phyloP scores from a whole-genome alignment of 2,329 filamentous ascomycete genomes.

The Claviceps citrina region DNA sequence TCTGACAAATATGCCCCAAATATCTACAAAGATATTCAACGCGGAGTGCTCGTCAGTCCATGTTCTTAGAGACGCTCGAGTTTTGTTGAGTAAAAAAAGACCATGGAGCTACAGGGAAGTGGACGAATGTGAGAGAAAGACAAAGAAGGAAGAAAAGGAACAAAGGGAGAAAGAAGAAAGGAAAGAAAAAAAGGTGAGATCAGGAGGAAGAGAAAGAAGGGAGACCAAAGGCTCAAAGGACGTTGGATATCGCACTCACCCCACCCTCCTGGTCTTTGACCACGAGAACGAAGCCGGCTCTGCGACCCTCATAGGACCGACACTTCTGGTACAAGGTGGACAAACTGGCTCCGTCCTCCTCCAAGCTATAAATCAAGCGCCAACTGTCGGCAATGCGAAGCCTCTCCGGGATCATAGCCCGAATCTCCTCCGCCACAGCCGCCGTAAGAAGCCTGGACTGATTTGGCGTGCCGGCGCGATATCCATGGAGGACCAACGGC shows the following conservation, averaged over 20 bases:
- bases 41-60: constrained; percentile 1
- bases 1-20: constrained; percentile 95
- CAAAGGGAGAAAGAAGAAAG: background rate
- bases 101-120: background rate
- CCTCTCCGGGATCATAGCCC: constrained; percentile 72
- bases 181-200: background rate
- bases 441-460: constrained; percentile 52
- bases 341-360: constrained; percentile 80
- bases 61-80: too few species aligned
- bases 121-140: too few species aligned
- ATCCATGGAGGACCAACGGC: constrained; percentile 56
- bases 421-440: constrained; percentile 79
- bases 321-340: constrained; percentile 73
- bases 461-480: constrained; percentile 40
- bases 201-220: too few species aligned
- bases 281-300: constrained; percentile 81
- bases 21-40: constrained; percentile 28
- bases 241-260: constrained; percentile 35
- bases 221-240: too few species aligned
- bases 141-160: background rate
- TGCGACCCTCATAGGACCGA: constrained; percentile 46
- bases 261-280: constrained; percentile 63
- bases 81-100: too few species aligned
- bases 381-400: constrained; percentile 79
- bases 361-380: constrained; percentile 74